Conservation (phyloP, 495 filamentous ascomycete species). For the Filosporella fistucella region DNA sequence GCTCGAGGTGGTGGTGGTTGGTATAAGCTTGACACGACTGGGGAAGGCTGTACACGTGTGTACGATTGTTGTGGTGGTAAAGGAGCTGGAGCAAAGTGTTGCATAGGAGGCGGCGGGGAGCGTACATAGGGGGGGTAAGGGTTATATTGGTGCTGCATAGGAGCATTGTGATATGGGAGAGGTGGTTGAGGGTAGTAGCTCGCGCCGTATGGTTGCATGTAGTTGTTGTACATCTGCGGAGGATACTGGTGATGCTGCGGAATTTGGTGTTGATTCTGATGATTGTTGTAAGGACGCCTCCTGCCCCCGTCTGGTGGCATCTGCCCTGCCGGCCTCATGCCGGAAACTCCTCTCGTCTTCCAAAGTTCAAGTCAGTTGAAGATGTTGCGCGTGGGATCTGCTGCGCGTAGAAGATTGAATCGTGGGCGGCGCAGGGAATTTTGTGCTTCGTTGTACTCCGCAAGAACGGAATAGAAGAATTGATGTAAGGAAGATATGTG, state of each 20-base stretch:
- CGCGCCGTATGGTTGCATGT: constrained; percentile 30
- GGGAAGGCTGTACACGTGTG: constrained; percentile 38
- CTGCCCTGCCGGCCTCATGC: constrained; percentile 62
- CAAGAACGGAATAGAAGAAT: too few species aligned
- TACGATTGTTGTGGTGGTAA: constrained; percentile 35
- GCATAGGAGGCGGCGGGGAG: constrained; percentile 22
- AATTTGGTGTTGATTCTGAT: constrained; percentile 11
- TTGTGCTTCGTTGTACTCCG: too few species aligned
- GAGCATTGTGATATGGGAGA: constrained; percentile 31
- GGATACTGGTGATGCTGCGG: constrained; percentile 21
- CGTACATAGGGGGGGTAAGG: constrained; percentile 33
- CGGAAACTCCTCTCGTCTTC: too few species aligned
- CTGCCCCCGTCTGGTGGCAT: constrained; percentile 44
- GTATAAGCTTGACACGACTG: constrained; percentile 31
- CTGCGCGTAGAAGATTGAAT: too few species aligned
- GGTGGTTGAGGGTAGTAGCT: constrained; percentile 33
- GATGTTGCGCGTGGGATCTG: too few species aligned
- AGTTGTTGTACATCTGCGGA: constrained; percentile 30
- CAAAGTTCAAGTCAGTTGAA: too few species aligned
- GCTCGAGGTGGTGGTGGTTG: constrained; percentile 29
- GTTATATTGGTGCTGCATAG: constrained; percentile 33
- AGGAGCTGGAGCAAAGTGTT: constrained; percentile 23
- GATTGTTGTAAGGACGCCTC: constrained; percentile 32
- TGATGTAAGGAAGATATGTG: too few species aligned
- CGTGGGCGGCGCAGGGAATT: too few species aligned